These are phyloP conservation scores for Eucommia ulmoides DNA, from an alignment of 257 asterid species.

Conservation along the genomic window DNA sequence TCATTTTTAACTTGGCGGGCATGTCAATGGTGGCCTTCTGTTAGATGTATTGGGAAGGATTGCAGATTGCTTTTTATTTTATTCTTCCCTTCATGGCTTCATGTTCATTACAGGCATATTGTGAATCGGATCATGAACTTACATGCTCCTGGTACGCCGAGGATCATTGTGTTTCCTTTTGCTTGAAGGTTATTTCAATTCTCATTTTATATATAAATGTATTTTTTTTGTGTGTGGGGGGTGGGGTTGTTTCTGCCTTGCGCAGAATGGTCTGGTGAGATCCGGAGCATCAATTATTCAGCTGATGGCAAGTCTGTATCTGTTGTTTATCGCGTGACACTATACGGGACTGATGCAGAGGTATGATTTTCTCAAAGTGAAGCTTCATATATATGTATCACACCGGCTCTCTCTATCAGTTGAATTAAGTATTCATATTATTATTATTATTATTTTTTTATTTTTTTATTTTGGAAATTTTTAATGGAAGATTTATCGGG, in stretches of 20 bases:
- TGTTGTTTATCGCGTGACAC: conserved; percentile 71
- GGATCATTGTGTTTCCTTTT: not conserved
- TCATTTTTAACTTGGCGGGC: too few relatives aligned
- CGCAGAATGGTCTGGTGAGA: conserved; percentile 92
- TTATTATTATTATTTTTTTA: not conserved
- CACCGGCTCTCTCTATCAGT: too few relatives aligned
- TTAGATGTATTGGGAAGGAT: too few relatives aligned
- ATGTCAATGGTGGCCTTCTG: too few relatives aligned
- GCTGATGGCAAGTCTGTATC: conserved; percentile 66
- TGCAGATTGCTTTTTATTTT: not conserved
- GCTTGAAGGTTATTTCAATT: too few relatives aligned
- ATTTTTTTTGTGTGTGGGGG: not conserved
- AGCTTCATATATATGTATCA: too few relatives aligned
- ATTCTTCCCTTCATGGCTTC: not conserved
- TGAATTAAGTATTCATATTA: too few relatives aligned
- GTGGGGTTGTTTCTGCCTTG: not conserved
- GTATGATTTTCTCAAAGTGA: too few relatives aligned
- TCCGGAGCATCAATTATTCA: conserved; percentile 63
- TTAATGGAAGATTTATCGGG: conserved; percentile 70
- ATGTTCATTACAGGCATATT: conserved; percentile 50
- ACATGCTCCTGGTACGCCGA: conserved; percentile 68
- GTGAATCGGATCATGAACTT: conserved; percentile 84
- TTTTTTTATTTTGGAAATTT: conserved; percentile 28
- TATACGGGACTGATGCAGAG: conserved; percentile 94
- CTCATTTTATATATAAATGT: conserved; percentile 4